Percentiles rank a stretch among this genome's conserved stretches.
phyloP scores from a whole-genome alignment of 1,284 basidiomycete species.

The Boletus calvinii region DNA sequence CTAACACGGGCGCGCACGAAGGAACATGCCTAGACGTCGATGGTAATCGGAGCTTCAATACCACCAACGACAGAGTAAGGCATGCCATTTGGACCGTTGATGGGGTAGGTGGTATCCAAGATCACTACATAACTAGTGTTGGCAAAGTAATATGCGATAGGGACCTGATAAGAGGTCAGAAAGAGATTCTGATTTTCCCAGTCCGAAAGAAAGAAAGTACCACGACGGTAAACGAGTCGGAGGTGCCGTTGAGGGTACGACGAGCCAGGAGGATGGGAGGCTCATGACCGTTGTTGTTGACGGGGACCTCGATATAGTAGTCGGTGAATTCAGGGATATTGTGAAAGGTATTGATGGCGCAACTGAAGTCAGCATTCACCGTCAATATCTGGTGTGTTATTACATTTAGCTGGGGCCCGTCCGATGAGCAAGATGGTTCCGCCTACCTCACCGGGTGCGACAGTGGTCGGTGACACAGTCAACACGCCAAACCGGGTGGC shows the following conservation, averaged over 20 bases:
- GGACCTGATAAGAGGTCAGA: constrained; percentile 24
- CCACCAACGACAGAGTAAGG: constrained; percentile 31
- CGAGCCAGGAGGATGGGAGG: constrained; percentile 33
- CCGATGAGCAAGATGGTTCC: not conserved
- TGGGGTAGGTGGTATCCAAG: constrained; percentile 28
- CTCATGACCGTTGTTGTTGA: constrained; percentile 33
- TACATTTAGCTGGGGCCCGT: constrained; percentile 4
- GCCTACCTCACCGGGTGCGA: constrained; percentile 30
- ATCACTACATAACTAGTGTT: constrained; percentile 26
- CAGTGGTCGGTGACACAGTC: constrained; percentile 20
- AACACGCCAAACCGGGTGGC: constrained; percentile 27
- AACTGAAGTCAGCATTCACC: constrained; percentile 28
- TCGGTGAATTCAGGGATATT: constrained; percentile 28
- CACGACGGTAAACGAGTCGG: constrained; percentile 20
- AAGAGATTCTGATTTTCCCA: not conserved
- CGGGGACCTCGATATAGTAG: constrained; percentile 36
- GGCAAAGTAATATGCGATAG: constrained; percentile 28
- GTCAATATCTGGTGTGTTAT: constrained; percentile 21
- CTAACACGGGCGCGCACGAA: not conserved
- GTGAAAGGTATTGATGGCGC: constrained; percentile 24
- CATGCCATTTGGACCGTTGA: constrained; percentile 25
- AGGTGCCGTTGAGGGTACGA: constrained; percentile 13
- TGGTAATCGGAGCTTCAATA: constrained; percentile 15
- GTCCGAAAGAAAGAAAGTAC: constrained; percentile 8
- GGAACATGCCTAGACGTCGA: constrained; percentile 15